phyloP scores from a whole-genome alignment of 257 asterid species.

The Knoxia roxburghii region DNA sequence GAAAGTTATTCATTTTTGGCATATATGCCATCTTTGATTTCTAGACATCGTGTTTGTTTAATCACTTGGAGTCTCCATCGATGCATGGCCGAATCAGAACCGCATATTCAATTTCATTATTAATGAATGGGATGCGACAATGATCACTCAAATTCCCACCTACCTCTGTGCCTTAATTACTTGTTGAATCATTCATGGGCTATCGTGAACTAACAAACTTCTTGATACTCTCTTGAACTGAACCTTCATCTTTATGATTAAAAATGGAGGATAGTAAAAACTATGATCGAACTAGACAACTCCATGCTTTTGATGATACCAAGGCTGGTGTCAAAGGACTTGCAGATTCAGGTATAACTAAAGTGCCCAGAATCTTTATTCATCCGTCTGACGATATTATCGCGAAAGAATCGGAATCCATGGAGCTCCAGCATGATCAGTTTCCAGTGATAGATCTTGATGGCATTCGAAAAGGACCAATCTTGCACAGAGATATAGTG shows the following conservation, averaged over 20 bases:
- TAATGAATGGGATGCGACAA: too few species aligned
- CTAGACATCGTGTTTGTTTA: background rate
- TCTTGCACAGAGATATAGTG: constrained; percentile 23
- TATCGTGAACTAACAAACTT: too few species aligned
- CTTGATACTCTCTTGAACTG: background rate
- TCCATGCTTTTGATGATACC: constrained; percentile 53
- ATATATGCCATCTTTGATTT: background rate
- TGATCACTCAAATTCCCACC: background rate
- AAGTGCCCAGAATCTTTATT: constrained; percentile 41
- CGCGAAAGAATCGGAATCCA: too few species aligned
- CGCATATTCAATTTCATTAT: background rate
- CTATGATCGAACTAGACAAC: constrained; percentile 30
- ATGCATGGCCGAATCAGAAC: constrained; percentile 5
- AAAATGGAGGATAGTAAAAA: constrained; percentile 12
- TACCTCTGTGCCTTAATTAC: too few species aligned
- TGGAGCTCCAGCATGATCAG: constrained; percentile 1
- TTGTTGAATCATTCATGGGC: background rate
- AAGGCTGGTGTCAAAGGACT: constrained; percentile 66
- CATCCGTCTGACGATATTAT: constrained; percentile 20
- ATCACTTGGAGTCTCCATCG: background rate
- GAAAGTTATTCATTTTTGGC: too few species aligned
- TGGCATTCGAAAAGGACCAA: constrained; percentile 14
- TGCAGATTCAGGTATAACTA: constrained; percentile 39
- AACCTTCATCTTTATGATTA: background rate
- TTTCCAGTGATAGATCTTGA: constrained; percentile 57